phyloP scores from a whole-genome alignment of 1,284 basidiomycete genomes.

The Leccinum huronense region DNA sequence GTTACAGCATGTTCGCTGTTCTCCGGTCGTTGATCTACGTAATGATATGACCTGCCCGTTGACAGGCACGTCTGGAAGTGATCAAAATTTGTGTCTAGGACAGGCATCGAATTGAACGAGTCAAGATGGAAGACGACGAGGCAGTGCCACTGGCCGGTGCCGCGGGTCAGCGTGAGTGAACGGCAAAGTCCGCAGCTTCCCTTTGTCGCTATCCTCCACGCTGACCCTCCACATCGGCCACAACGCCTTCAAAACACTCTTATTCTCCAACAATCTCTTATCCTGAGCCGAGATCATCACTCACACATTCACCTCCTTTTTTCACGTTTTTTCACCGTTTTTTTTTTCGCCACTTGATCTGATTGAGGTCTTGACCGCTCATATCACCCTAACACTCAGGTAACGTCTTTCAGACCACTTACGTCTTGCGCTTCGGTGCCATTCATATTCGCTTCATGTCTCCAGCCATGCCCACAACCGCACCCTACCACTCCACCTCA shows the following conservation, averaged over 20 bases:
- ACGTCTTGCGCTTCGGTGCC: slow-evolving; percentile 13
- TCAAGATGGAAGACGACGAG: slow-evolving; percentile 21
- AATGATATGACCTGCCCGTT: slow-evolving; percentile 63
- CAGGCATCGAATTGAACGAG: not conserved
- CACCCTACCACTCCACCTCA: slow-evolving; percentile 37
- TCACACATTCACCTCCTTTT: slow-evolving; percentile 6
- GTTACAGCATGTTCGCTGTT: slow-evolving; percentile 46
- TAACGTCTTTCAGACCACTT: slow-evolving; percentile 15
- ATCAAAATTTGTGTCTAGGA: slow-evolving; percentile 33
- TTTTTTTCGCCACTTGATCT: slow-evolving; percentile 30
- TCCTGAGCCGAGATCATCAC: slow-evolving; percentile 19
- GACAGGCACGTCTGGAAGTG: slow-evolving; percentile 50
- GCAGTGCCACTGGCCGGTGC: slow-evolving; percentile 27
- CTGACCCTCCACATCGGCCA: slow-evolving; percentile 15
- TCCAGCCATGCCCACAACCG: slow-evolving; percentile 44
- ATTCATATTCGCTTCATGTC: slow-evolving; percentile 11
- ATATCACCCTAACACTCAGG: slow-evolving; percentile 28
- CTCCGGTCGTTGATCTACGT: slow-evolving; percentile 59
- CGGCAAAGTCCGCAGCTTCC: slow-evolving; percentile 32
- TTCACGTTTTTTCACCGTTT: slow-evolving; percentile 20
- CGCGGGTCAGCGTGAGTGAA: slow-evolving; percentile 16
- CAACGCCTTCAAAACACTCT: slow-evolving; percentile 9
- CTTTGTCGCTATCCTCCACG: slow-evolving; percentile 33
- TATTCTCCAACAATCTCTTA: slow-evolving; percentile 14
- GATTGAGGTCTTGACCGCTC: slow-evolving; percentile 21